Base-by-base conservation (phyloP, 2,329 filamentous ascomycete species). In the Fonsecaea erecta region DNA sequence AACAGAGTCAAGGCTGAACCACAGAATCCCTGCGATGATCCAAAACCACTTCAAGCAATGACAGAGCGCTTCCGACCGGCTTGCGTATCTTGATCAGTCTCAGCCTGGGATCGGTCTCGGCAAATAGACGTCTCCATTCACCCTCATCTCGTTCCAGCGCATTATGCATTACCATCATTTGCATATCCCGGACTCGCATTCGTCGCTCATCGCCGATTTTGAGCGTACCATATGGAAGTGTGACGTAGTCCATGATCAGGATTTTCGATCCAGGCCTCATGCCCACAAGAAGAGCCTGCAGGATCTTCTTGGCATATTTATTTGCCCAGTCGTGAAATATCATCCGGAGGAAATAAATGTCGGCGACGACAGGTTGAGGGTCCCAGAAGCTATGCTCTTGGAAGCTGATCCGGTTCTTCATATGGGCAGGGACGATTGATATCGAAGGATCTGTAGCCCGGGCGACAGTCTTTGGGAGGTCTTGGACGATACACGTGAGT, bases 291-390 rank as follows among this genome's bases (percentile, higher is more conserved):
- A 88, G 77, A 21, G 80, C 81, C 65, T 78, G 78, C 40, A 84
- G 75, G 43, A 87, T 82, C 52, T 78, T 77, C 52, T 82, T 71
- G 3, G 81, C 80, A 61, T 85, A 83, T 2, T 80, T 79, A 14
- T 85, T 85, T 0, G 85, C 82, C 77, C 86, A 86, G 75, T 88
- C 86, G 73, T 89, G 85, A 7, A 89, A 74, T 67, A 88, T 86
- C 80, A 82, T 83, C 54, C 85, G 83, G 74, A 87, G 82, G 70
- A 84, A 80, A 75, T 87, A 88, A 18, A 87, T 81, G 70, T 87
- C 85, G 0, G 84, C 86, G 2, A 73, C 76, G 14, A 84, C 77
- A 0, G 82, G 79, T 73, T 89, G 86, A 57, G 82, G 80, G 5
- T 78, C 78, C 73, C 88, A 86, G 72, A 89, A 86, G 70, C 87